Evolutionary conservation across 768 basidiomycete genomes (phyloP).

Genomic region (Lactarius pseudohatsudake): DNA sequence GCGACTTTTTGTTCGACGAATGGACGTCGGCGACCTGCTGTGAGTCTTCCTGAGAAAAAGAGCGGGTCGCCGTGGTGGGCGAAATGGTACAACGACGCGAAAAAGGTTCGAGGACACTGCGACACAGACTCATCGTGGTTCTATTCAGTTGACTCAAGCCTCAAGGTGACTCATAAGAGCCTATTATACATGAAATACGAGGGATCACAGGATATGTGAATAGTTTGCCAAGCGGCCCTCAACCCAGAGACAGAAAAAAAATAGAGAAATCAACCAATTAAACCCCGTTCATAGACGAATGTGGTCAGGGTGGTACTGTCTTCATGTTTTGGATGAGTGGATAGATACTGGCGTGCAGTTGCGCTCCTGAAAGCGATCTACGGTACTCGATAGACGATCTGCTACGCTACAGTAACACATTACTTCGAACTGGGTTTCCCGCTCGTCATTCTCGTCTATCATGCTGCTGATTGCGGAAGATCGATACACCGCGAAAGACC

Average conservation of each 20-base stretch:
- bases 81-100: neutral
- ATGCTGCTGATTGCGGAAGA: too few relatives aligned
- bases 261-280: neutral
- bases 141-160: neutral
- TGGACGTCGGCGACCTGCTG: slow-evolving; percentile 57
- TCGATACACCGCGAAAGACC: neutral
- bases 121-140: neutral
- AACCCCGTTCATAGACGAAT: neutral
- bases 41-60: slow-evolving; percentile 48
- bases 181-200: neutral
- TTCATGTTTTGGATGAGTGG: neutral
- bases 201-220: neutral
- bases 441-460: too few relatives aligned
- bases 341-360: slow-evolving; percentile 12
- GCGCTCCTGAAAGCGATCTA: neutral
- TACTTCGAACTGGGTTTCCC: too few relatives aligned
- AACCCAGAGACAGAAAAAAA: neutral
- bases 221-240: neutral
- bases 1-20: slow-evolving; percentile 50
- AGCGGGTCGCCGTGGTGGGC: slow-evolving; percentile 29
- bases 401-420: too few relatives aligned
- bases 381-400: too few relatives aligned
- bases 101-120: neutral
- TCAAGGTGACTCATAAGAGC: neutral
- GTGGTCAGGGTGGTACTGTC: neutral